Conservation (phyloP, 768 basidiomycete species). For the Aureoboletus auriporus region DNA sequence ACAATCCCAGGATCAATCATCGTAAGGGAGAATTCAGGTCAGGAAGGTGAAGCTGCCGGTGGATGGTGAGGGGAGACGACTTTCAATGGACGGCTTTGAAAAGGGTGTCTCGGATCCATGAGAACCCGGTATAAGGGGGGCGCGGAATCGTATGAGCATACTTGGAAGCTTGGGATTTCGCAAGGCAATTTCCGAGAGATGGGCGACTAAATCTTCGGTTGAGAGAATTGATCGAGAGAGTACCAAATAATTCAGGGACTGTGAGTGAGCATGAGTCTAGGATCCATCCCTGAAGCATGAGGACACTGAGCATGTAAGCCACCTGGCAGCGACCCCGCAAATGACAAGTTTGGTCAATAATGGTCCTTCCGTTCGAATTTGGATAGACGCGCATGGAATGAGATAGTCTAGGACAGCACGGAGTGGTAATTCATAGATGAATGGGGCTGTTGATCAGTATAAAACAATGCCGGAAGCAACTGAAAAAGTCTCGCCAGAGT, state of each 20-base stretch:
- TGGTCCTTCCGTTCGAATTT: background rate
- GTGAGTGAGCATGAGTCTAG: background rate
- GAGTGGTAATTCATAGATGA: too few species aligned
- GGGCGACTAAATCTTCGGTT: background rate
- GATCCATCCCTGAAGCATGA: background rate
- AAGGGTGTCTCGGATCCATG: background rate
- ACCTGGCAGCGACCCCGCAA: background rate
- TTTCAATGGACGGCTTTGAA: background rate
- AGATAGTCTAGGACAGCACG: too few species aligned
- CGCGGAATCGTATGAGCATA: background rate
- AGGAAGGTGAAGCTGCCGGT: background rate
- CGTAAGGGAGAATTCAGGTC: background rate
- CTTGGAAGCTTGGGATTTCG: background rate
- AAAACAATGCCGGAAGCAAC: background rate
- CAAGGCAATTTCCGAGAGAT: background rate
- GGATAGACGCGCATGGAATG: too few species aligned
- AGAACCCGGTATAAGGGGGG: background rate
- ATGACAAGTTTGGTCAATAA: background rate
- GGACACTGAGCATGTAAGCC: background rate
- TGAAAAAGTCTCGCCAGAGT: background rate
- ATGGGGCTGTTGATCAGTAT: background rate
- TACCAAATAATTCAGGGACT: constrained; percentile 1
- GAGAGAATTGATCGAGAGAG: background rate
- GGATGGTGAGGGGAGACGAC: background rate
- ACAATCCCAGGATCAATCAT: background rate